Evolutionary conservation across 2,329 filamentous ascomycete species (phyloP).

Genomic region (Onygenales sp.): DNA sequence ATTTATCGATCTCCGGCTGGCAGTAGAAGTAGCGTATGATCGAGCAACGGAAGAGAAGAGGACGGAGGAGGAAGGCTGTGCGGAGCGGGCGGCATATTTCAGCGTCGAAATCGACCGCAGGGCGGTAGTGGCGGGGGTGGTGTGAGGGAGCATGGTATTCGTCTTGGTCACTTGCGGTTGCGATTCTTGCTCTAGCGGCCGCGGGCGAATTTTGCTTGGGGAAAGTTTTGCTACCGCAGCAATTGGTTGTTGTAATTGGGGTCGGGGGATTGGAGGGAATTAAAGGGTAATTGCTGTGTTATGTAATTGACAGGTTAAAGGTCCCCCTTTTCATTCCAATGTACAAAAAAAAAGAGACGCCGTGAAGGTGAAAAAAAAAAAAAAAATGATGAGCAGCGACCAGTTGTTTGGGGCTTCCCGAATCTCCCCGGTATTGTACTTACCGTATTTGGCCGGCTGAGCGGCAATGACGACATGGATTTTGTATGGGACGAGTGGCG

Average conservation of each 20-base stretch:
- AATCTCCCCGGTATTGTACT: conserved; percentile 4
- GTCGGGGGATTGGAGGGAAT: not conserved
- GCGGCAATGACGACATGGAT: not conserved
- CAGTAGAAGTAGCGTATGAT: not conserved
- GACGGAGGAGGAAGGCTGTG: not conserved
- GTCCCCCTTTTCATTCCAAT: not conserved
- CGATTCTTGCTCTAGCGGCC: not conserved
- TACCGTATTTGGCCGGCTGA: not conserved
- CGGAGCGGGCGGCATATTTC: conserved; percentile 6
- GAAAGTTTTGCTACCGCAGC: no score
- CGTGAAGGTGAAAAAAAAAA: not conserved
- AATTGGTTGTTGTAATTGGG: no score
- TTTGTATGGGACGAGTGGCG: not conserved
- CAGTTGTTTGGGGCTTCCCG: conserved; percentile 1
- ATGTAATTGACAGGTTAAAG: not conserved
- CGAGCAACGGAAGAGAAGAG: not conserved
- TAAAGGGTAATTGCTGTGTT: not conserved
- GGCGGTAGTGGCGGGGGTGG: conserved; percentile 3
- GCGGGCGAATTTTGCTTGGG: not conserved
- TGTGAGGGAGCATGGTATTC: conserved; percentile 4
- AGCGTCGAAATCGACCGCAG: conserved; percentile 7
- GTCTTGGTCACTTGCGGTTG: no score
- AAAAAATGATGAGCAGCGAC: not conserved
- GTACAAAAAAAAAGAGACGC: not conserved
- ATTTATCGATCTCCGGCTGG: not conserved